Evolutionary conservation across 2,329 filamentous ascomycete genomes (phyloP).

Genomic region (Penicillium sp.): DNA sequence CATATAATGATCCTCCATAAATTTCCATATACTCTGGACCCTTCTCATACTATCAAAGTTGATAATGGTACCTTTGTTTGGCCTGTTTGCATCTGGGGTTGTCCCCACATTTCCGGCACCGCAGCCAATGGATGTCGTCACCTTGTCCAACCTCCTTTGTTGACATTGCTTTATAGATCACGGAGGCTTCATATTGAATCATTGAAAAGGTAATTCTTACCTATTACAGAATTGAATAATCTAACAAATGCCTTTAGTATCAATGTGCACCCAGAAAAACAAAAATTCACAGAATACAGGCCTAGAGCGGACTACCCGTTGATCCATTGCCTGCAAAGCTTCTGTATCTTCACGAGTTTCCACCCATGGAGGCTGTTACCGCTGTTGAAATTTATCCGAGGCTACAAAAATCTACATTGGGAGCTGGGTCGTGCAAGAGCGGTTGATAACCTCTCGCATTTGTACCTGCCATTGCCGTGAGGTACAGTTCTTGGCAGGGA

Average conservation of each 20-base stretch:
- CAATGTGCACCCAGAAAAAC: not conserved
- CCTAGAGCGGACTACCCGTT: not conserved
- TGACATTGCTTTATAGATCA: not conserved
- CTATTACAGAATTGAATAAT: too few species aligned
- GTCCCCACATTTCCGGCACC: not conserved
- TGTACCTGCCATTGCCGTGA: not conserved
- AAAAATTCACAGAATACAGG: not conserved
- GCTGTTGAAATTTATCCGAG: not conserved
- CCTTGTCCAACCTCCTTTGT: not conserved
- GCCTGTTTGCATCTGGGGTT: not conserved
- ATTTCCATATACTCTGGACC: not conserved
- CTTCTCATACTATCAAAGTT: not conserved
- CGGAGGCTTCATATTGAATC: not conserved
- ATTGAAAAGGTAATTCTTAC: not conserved
- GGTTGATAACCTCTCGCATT: not conserved
- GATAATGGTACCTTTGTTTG: conserved; percentile 2
- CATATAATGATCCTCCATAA: too few species aligned
- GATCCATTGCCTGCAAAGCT: not conserved
- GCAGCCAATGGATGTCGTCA: not conserved
- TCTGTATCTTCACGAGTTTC: not conserved
- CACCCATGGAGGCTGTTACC: not conserved
- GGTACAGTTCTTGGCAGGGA: conserved; percentile 7
- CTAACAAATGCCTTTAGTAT: not conserved
- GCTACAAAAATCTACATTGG: too few species aligned
- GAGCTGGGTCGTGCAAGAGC: not conserved